Conservation (phyloP, 148 eudicot genomes). For the Vaccinium darrowii region DNA sequence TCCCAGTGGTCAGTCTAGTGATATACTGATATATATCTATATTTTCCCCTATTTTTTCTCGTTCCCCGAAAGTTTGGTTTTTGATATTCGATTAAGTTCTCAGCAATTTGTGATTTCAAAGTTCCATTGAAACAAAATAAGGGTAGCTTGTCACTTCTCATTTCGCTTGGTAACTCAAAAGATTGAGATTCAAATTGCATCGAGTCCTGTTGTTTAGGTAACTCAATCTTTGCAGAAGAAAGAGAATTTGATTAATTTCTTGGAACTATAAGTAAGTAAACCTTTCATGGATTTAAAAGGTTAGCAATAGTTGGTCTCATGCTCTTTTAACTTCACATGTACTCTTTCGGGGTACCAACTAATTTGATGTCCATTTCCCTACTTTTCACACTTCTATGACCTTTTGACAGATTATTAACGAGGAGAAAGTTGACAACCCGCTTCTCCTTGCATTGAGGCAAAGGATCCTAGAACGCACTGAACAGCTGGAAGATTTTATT, state of each 20-base stretch:
- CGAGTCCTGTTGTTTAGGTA: neutral
- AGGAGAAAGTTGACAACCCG: slow-evolving; percentile 47
- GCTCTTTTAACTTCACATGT: neutral
- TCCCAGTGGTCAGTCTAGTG: neutral
- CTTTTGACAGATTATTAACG: slow-evolving; percentile 51
- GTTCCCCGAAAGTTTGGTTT: neutral
- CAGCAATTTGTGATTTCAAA: neutral
- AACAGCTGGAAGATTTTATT: slow-evolving; percentile 45
- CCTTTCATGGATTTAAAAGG: neutral
- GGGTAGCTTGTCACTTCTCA: slow-evolving; percentile 7
- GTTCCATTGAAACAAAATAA: neutral
- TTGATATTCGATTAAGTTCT: neutral
- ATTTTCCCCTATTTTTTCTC: neutral
- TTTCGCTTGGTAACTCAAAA: neutral
- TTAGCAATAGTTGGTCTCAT: slow-evolving; percentile 7
- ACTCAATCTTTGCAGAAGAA: neutral
- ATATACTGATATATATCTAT: neutral
- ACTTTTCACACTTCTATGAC: slow-evolving; percentile 5
- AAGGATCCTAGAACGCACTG: slow-evolving; percentile 56
- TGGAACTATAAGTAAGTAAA: neutral
- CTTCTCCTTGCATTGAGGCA: slow-evolving; percentile 60
- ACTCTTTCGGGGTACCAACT: neutral
- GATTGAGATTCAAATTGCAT: neutral
- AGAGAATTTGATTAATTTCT: neutral
- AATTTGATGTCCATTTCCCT: neutral